Evolutionary conservation across 1,139 yeast genomes (phyloP).

Genomic region (Saccharomyces pastorianus): DNA sequence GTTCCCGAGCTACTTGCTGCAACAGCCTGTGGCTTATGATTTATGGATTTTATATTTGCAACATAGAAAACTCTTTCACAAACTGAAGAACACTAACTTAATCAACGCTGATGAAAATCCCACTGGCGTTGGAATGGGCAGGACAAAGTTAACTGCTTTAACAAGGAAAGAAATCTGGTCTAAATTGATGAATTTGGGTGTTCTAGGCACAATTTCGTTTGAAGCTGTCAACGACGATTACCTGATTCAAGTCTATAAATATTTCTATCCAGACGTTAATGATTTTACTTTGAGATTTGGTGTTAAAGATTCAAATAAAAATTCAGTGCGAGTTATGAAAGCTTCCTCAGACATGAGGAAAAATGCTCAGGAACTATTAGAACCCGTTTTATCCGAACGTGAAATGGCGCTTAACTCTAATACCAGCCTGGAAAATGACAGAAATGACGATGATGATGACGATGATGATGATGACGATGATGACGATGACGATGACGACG

Average conservation of each 20-base stretch:
- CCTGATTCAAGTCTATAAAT: constrained; percentile 27
- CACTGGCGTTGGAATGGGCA: neutral
- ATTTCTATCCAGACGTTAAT: constrained; percentile 21
- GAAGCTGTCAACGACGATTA: constrained; percentile 27
- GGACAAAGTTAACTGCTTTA: constrained; percentile 11
- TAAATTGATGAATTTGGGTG: constrained; percentile 27
- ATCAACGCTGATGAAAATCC: constrained; percentile 2
- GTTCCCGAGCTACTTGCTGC: constrained; percentile 27
- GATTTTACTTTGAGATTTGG: constrained; percentile 10
- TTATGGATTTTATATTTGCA: constrained; percentile 22
- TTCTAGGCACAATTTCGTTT: constrained; percentile 29
- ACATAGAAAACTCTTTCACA: constrained; percentile 24
- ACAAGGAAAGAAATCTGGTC: constrained; percentile 29
- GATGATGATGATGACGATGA: constrained; percentile 9
- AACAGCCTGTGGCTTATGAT: constrained; percentile 30
- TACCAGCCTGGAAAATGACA: constrained; percentile 4
- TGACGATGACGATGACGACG: constrained; percentile 14
- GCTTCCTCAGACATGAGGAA: neutral
- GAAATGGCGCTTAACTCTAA: constrained; percentile 8
- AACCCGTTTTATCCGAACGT: constrained; percentile 7
- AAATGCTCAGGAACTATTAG: constrained; percentile 6
- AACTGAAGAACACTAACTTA: constrained; percentile 11
- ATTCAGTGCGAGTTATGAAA: constrained; percentile 1
- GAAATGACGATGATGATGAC: constrained; percentile 8
- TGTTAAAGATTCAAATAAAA: neutral